These are phyloP conservation scores for Kuraishia cidri DNA, from an alignment of 805 yeast genomes.

Conservation along the genomic window DNA sequence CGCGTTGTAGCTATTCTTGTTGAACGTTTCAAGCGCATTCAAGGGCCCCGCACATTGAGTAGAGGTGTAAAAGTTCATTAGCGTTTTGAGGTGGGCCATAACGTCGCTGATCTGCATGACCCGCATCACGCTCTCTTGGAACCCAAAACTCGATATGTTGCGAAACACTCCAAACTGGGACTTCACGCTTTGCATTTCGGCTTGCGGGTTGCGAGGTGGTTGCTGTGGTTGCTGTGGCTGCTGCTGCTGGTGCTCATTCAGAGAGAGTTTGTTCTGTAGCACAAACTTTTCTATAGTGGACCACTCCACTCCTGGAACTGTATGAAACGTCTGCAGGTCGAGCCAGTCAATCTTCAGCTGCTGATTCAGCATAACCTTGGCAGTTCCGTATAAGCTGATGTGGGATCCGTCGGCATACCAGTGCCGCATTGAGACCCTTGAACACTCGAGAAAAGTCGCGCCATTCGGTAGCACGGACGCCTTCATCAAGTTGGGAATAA, in stretches of 20 bases:
- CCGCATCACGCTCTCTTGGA: slow-evolving; percentile 58
- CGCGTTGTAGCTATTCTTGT: neutral
- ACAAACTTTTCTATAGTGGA: slow-evolving; percentile 2
- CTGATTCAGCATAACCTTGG: slow-evolving; percentile 54
- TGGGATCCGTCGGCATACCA: slow-evolving; percentile 65
- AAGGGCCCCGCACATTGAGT: neutral
- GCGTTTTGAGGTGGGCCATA: slow-evolving; percentile 60
- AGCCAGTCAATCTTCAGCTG: slow-evolving; percentile 63
- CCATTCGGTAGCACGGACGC: slow-evolving; percentile 48
- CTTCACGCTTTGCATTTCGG: slow-evolving; percentile 1
- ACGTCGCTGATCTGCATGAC: slow-evolving; percentile 70
- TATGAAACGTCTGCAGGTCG: slow-evolving; percentile 34
- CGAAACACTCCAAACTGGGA: slow-evolving; percentile 32
- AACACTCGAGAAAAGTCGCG: slow-evolving; percentile 42
- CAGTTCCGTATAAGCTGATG: slow-evolving; percentile 51
- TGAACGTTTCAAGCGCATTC: slow-evolving; percentile 3
- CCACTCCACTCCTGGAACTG: slow-evolving; percentile 5
- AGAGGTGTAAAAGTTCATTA: slow-evolving; percentile 28
- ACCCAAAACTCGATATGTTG: slow-evolving; percentile 47
- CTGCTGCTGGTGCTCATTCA: neutral
- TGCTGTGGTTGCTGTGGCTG: no score
- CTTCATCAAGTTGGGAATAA: slow-evolving; percentile 36
- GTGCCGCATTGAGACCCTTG: slow-evolving; percentile 36
- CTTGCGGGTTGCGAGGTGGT: neutral
- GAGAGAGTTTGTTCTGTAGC: neutral